Evolutionary conservation across 164 flowering plant genomes (phyloP).

Genomic region (Aristolochia contorta): DNA sequence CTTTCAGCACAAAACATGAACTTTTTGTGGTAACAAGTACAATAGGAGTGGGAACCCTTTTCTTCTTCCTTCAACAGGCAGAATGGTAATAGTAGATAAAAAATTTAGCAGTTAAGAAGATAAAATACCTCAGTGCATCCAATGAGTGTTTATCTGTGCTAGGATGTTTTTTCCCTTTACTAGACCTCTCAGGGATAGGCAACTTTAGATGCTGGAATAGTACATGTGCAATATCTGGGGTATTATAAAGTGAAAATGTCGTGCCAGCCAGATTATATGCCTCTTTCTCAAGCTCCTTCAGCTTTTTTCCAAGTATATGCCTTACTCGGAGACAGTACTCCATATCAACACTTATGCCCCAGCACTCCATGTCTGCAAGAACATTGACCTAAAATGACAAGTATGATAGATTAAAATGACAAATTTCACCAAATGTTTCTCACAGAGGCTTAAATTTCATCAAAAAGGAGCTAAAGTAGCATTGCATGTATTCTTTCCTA

Average conservation of each 20-base stretch:
- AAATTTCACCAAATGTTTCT: too few relatives aligned
- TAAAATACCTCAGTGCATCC: constrained; percentile 67
- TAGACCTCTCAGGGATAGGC: constrained; percentile 63
- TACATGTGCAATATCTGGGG: constrained; percentile 90
- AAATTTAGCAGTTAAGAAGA: neutral
- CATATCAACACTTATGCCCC: constrained; percentile 96
- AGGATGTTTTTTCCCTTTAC: constrained; percentile 79
- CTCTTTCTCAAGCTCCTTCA: constrained; percentile 70
- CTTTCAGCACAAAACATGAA: too few relatives aligned
- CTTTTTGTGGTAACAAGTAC: too few relatives aligned
- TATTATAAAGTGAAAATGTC: constrained; percentile 61
- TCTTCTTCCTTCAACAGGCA: too few relatives aligned
- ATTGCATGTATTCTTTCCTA: too few relatives aligned
- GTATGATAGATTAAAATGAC: too few relatives aligned
- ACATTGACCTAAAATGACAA: constrained; percentile 49
- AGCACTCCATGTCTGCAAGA: constrained; percentile 92
- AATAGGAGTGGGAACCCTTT: too few relatives aligned
- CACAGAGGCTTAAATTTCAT: too few relatives aligned
- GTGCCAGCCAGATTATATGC: constrained; percentile 81
- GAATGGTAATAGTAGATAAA: neutral
- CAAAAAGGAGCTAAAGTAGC: too few relatives aligned
- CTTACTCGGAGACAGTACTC: constrained; percentile 79
- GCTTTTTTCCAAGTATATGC: constrained; percentile 48
- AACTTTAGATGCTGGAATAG: constrained; percentile 75
- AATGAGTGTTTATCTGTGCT: constrained; percentile 92